Conservation (phyloP, 176 grass and related monocot species). For the Phragmites australis region DNA sequence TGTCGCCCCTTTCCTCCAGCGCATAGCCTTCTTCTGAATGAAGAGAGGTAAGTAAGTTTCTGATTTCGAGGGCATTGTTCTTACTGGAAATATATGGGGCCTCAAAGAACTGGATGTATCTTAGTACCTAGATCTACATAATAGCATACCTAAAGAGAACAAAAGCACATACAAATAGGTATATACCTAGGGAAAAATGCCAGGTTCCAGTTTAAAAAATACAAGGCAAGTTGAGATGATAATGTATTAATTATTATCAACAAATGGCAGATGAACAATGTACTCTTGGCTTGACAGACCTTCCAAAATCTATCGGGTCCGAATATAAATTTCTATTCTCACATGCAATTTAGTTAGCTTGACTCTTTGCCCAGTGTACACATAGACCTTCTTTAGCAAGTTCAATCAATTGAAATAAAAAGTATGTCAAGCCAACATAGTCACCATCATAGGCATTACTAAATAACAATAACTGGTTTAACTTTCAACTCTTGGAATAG, state of each 20-base stretch:
- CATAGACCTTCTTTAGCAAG: background rate
- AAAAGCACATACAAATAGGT: background rate
- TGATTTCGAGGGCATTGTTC: background rate
- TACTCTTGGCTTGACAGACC: background rate
- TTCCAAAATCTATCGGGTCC: background rate
- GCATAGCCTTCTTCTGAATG: conserved; percentile 74
- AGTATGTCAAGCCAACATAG: background rate
- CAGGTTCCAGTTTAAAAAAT: conserved; percentile 9
- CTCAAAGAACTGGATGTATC: conserved; percentile 16
- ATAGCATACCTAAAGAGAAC: background rate
- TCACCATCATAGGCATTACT: conserved; percentile 1
- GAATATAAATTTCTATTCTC: background rate
- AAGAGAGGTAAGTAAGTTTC: conserved; percentile 37
- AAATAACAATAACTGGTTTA: background rate
- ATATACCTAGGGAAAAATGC: conserved; percentile 7
- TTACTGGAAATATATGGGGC: conserved; percentile 6
- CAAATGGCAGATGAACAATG: background rate
- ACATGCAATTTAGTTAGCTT: conserved; percentile 1
- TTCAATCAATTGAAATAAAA: background rate
- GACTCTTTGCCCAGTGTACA: background rate
- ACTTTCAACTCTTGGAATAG: conserved; percentile 5
- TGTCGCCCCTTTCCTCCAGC: conserved; percentile 82
- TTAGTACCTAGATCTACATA: background rate
- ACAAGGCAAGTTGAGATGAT: conserved; percentile 15
- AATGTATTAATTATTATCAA: conserved; percentile 15